A percentile compares a stretch with the other conserved stretches of the same genome.
Evolutionary conservation across 106 monocot species (phyloP).

Genomic region (Acorus calamus): DNA sequence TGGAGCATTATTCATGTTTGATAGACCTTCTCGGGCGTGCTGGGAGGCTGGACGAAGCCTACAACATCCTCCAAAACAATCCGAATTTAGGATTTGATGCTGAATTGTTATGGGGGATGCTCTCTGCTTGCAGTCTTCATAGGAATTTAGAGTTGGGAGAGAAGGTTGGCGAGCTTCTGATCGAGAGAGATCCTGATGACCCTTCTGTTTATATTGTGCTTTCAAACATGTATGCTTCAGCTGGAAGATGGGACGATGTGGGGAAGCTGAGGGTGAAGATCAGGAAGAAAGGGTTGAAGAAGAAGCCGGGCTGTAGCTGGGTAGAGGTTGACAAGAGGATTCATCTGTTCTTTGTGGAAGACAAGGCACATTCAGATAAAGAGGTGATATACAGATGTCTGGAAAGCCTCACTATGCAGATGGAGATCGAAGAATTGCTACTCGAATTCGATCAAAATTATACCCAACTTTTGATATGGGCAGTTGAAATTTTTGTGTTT

Average conservation of each 20-base stretch:
- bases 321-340: constrained; percentile 1
- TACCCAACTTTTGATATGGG: no score
- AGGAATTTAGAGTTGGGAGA: constrained; percentile 11
- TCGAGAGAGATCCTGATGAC: constrained; percentile 5
- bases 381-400: constrained; percentile 1
- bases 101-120: constrained; percentile 11
- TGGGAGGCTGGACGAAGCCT: constrained; percentile 14
- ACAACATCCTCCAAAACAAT: background rate
- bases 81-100: background rate
- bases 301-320: constrained; percentile 4
- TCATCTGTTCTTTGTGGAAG: constrained; percentile 5
- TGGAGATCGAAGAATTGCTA: no score
- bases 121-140: constrained; percentile 18
- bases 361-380: constrained; percentile 5
- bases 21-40: constrained; percentile 22
- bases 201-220: constrained; percentile 10
- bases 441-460: no score
- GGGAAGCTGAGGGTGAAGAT: constrained; percentile 9
- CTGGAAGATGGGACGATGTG: constrained; percentile 9
- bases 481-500: no score
- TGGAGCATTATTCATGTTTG: constrained; percentile 14
- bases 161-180: constrained; percentile 5
- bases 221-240: constrained; percentile 14
- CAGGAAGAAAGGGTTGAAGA: constrained; percentile 9
- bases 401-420: background rate